Evolutionary conservation across 2,329 filamentous ascomycete genomes (phyloP).

Genomic region (Mycogone perniciosa): DNA sequence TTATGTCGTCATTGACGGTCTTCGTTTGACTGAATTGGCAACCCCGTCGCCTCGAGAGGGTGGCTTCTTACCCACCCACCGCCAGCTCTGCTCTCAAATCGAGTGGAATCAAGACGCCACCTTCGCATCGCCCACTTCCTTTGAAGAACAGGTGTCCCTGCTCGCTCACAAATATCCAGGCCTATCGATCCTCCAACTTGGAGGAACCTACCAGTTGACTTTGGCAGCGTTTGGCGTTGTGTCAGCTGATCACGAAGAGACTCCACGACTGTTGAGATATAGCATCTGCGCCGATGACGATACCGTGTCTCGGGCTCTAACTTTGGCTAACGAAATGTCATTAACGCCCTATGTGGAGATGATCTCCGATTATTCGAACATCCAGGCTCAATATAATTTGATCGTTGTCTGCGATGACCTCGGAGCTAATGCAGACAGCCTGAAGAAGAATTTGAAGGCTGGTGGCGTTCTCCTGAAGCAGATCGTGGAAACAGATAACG

Average conservation of each 20-base stretch:
- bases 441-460: slow-evolving; percentile 21
- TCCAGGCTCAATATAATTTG: slow-evolving; percentile 27
- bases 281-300: slow-evolving; percentile 19
- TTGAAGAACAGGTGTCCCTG: slow-evolving; percentile 25
- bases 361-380: slow-evolving; percentile 17
- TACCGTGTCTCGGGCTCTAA: slow-evolving; percentile 5
- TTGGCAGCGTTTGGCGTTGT: slow-evolving; percentile 24
- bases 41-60: slow-evolving; percentile 19
- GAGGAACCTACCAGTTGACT: slow-evolving; percentile 19
- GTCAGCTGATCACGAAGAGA: slow-evolving; percentile 15
- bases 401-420: slow-evolving; percentile 22
- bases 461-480: slow-evolving; percentile 25
- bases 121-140: slow-evolving; percentile 17
- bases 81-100: slow-evolving; percentile 43
- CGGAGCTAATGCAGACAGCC: slow-evolving; percentile 10
- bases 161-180: slow-evolving; percentile 35
- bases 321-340: slow-evolving; percentile 12
- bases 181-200: slow-evolving; percentile 34
- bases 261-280: slow-evolving; percentile 30
- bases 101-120: slow-evolving; percentile 38
- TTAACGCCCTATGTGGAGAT: slow-evolving; percentile 24
- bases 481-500: neutral
- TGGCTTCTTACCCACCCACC: slow-evolving; percentile 42
- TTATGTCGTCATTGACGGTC: slow-evolving; percentile 38
- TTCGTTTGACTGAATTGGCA: slow-evolving; percentile 36